phyloP scores from a whole-genome alignment of 805 yeast species.

The Yarrowia sp. region DNA sequence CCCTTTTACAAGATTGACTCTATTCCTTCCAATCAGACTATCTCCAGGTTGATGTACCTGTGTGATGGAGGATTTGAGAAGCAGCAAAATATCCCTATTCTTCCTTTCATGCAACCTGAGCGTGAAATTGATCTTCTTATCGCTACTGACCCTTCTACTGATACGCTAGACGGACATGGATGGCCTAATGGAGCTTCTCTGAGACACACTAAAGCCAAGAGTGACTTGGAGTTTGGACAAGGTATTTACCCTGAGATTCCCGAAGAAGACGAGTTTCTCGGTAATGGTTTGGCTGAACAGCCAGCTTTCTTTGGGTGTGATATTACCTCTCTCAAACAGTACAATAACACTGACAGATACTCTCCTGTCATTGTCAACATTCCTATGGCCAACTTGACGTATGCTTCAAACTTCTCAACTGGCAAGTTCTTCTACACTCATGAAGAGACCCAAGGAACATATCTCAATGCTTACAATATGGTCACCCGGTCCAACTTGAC shows the following conservation, averaged over 20 bases:
- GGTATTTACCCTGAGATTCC: slow-evolving; percentile 80
- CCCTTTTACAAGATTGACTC: background rate
- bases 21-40: background rate
- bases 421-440: slow-evolving; percentile 1
- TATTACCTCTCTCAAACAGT: slow-evolving; percentile 35
- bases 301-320: slow-evolving; percentile 88
- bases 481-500: background rate
- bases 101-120: slow-evolving; percentile 57
- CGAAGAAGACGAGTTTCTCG: slow-evolving; percentile 57
- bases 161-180: background rate
- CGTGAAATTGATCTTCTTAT: background rate
- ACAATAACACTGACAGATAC: background rate
- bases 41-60: slow-evolving; percentile 34
- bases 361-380: slow-evolving; percentile 2
- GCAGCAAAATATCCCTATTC: slow-evolving; percentile 57
- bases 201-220: background rate
- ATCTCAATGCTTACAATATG: background rate
- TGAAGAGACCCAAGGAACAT: background rate
- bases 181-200: slow-evolving; percentile 3
- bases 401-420: slow-evolving; percentile 52
- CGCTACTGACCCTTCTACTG: background rate
- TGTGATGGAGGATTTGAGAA: slow-evolving; percentile 73
- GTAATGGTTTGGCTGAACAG: slow-evolving; percentile 56
- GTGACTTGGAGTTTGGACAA: slow-evolving; percentile 55
- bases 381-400: slow-evolving; percentile 44